Evolutionary conservation across 164 flowering plant genomes (phyloP).

Genomic region (Echeveria elegans): DNA sequence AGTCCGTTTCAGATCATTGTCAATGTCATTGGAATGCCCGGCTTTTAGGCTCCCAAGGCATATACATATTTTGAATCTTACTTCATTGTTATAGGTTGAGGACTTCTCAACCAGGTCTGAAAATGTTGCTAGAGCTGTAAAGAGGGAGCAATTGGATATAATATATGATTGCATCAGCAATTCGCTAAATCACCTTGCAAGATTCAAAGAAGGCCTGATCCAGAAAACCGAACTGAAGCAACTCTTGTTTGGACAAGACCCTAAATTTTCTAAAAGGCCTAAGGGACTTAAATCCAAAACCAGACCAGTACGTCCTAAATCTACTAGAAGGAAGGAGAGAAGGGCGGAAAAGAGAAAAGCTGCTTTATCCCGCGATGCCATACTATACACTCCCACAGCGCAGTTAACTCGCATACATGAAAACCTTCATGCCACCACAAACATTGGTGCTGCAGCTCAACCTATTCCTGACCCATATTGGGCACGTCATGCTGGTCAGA

Average conservation of each 20-base stretch:
- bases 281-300: not conserved
- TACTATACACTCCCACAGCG: not conserved
- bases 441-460: not conserved
- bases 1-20: not conserved
- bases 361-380: not conserved
- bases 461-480: not conserved
- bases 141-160: not conserved
- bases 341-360: slow-evolving; percentile 1
- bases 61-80: not conserved
- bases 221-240: not conserved
- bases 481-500: not conserved
- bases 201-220: not conserved
- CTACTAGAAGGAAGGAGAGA: not conserved
- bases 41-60: not conserved
- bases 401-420: not conserved
- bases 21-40: not conserved
- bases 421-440: not conserved
- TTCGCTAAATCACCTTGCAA: not conserved
- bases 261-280: not conserved
- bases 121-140: slow-evolving; percentile 6
- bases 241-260: slow-evolving; percentile 5
- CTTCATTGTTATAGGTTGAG: not conserved
- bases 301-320: not conserved
- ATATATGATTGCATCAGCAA: slow-evolving; percentile 1
- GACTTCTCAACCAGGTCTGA: slow-evolving; percentile 1